Percentiles rank a stretch among this genome's conserved stretches.
phyloP scores from a whole-genome alignment of 139 green algal genomes.

The Chlorella sp. region DNA sequence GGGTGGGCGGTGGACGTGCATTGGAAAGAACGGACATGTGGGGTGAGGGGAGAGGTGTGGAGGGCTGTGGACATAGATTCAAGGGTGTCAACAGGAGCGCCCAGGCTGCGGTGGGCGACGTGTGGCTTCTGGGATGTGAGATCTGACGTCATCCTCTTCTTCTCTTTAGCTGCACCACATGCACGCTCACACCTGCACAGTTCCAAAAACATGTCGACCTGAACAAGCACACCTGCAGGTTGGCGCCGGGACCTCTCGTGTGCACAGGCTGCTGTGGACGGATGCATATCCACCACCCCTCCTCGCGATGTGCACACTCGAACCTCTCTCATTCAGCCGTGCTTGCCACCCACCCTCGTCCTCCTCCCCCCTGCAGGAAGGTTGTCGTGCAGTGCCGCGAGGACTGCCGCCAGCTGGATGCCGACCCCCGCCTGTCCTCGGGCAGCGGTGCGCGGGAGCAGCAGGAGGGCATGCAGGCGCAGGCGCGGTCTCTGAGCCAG shows the following conservation, averaged over 20 bases:
- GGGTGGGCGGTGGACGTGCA: not conserved
- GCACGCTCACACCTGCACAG: too few relatives aligned
- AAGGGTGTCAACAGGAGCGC: too few relatives aligned
- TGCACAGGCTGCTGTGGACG: not conserved
- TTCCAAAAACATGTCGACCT: too few relatives aligned
- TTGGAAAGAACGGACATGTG: not conserved
- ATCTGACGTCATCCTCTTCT: too few relatives aligned
- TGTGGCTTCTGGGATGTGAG: too few relatives aligned
- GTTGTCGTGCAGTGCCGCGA: slow-evolving; percentile 43
- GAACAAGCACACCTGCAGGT: too few relatives aligned
- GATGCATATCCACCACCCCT: not conserved
- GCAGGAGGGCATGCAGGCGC: slow-evolving; percentile 26
- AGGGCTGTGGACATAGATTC: not conserved
- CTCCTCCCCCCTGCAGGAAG: slow-evolving; percentile 36
- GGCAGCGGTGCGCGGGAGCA: slow-evolving; percentile 8
- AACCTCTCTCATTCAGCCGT: not conserved
- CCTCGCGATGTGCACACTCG: not conserved
- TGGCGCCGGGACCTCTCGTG: too few relatives aligned
- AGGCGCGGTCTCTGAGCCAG: slow-evolving; percentile 31
- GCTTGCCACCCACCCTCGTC: not conserved
- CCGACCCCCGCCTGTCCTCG: slow-evolving; percentile 30
- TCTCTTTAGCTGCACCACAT: too few relatives aligned
- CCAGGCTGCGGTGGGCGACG: not conserved
- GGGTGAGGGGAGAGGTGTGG: not conserved
- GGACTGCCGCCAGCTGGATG: slow-evolving; percentile 55